Conservation (phyloP, 495 filamentous ascomycete genomes). For the Podospora tetraspora region DNA sequence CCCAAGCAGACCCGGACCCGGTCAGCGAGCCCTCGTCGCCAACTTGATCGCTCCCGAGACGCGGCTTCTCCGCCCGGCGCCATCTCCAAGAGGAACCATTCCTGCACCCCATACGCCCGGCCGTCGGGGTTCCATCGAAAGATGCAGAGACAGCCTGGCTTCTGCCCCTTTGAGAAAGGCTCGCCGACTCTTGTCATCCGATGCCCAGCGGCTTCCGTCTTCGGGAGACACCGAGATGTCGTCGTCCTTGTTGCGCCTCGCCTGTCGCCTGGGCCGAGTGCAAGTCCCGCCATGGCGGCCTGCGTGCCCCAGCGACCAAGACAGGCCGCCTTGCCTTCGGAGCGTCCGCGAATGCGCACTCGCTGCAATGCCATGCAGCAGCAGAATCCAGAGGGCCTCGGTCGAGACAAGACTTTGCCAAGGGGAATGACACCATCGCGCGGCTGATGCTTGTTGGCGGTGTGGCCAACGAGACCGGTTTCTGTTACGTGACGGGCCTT, state of each 20-base stretch:
- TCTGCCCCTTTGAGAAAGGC: not conserved
- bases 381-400: not conserved
- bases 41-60: not conserved
- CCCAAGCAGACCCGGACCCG: no score
- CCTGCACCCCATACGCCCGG: not conserved
- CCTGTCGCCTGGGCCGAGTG: not conserved
- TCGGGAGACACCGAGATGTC: not conserved
- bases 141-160: not conserved
- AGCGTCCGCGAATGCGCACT: not conserved
- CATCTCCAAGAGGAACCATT: not conserved
- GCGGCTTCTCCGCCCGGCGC: not conserved
- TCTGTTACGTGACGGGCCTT: constrained; percentile 15
- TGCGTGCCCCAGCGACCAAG: not conserved
- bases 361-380: not conserved
- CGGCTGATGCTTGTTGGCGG: constrained; percentile 8
- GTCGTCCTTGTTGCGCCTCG: not conserved
- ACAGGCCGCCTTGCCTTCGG: not conserved
- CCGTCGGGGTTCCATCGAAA: not conserved
- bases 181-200: not conserved
- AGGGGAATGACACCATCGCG: constrained; percentile 27
- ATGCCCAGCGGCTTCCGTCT: not conserved
- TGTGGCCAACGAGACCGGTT: constrained; percentile 18
- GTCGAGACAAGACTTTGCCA: constrained; percentile 12
- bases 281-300: no score
- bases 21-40: not conserved